phyloP scores from a whole-genome alignment of 371 early-diverging fungal genomes.

The Mucor racemosus region DNA sequence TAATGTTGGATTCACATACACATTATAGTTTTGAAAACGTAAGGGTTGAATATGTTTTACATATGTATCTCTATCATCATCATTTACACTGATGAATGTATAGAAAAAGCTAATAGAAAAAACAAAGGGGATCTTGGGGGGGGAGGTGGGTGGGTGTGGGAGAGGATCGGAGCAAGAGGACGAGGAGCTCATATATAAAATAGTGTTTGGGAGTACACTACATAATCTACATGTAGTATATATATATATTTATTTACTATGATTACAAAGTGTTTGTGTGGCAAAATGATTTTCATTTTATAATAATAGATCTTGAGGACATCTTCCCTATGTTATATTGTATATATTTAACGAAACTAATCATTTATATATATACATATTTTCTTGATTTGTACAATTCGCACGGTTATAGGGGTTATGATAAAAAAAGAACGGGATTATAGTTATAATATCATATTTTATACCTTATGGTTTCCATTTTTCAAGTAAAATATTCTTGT shows the following conservation, averaged over 20 bases:
- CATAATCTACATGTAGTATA: not conserved
- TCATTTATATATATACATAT: conserved; percentile 7
- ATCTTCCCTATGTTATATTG: not conserved
- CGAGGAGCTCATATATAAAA: not conserved
- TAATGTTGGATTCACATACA: not conserved
- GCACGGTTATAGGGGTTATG: conserved; percentile 6
- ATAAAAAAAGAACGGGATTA: not conserved
- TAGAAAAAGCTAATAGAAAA: conserved; percentile 1
- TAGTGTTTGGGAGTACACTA: conserved; percentile 7
- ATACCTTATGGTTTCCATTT: not conserved
- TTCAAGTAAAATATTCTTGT: not conserved
- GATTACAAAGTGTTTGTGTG: not conserved
- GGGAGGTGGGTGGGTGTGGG: not conserved
- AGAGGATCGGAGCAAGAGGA: not conserved
- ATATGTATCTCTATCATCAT: not conserved
- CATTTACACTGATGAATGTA: conserved; percentile 4
- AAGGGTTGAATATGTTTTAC: conserved; percentile 1
- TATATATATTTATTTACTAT: not conserved
- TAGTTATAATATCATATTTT: too few species aligned
- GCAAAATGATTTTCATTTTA: not conserved
- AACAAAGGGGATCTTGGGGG: not conserved
- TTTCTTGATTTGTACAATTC: conserved; percentile 11
- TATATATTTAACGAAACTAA: not conserved
- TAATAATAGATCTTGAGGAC: not conserved
- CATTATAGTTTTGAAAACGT: not conserved